Evolutionary conservation across 805 yeast genomes (phyloP).

Genomic region (Lipomyces anomalus): DNA sequence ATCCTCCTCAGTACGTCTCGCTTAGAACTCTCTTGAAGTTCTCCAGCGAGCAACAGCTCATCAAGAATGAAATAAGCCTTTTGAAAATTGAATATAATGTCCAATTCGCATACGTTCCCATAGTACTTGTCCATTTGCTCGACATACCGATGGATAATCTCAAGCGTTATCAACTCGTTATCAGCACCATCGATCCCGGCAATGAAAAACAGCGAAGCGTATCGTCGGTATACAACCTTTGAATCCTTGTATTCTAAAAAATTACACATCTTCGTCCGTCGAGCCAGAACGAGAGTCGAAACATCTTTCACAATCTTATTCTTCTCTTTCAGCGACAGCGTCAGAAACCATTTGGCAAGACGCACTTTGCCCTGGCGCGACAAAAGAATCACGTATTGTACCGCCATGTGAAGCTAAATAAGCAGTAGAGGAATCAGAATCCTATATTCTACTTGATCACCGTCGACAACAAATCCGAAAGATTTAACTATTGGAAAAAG

Average conservation of each 20-base stretch:
- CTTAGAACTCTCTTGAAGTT: conserved; percentile 74
- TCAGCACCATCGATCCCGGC: conserved; percentile 79
- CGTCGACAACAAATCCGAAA: no score
- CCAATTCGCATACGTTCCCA: conserved; percentile 94
- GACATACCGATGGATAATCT: conserved; percentile 84
- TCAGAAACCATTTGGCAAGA: conserved; percentile 86
- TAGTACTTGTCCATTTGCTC: conserved; percentile 95
- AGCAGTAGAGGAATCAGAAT: no score
- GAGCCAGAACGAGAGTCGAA: conserved; percentile 73
- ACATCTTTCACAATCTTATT: conserved; percentile 76
- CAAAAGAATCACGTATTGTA: conserved; percentile 71
- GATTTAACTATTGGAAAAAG: no score
- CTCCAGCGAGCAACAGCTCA: conserved; percentile 85
- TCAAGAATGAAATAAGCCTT: conserved; percentile 89
- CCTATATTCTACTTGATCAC: no score
- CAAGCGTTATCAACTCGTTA: conserved; percentile 81
- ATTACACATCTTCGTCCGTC: conserved; percentile 94
- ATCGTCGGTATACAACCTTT: conserved; percentile 84
- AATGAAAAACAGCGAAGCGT: conserved; percentile 87
- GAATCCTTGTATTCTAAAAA: conserved; percentile 79
- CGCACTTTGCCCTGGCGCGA: conserved; percentile 96
- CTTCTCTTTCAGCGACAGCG: conserved; percentile 80
- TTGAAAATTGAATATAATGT: conserved; percentile 91
- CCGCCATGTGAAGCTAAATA: conserved; percentile 54
- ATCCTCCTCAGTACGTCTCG: conserved; percentile 73